Percentiles rank a stretch among this genome's conserved stretches.
Conservation (phyloP, 2,329 filamentous ascomycete species). For the Metarhizium guizhouense region DNA sequence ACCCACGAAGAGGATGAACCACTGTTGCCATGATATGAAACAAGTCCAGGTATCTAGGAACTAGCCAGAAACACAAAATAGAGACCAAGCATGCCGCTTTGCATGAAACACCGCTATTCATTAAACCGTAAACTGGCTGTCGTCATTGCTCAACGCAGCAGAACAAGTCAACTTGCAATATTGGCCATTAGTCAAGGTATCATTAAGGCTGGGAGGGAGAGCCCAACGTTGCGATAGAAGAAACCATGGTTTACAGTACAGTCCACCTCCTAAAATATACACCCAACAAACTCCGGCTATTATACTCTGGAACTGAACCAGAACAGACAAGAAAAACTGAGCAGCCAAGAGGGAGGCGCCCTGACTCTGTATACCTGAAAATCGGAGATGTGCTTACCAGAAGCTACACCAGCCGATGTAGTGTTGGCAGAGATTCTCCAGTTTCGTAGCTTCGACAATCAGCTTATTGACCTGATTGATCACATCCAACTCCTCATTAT, state of each 20-base stretch:
- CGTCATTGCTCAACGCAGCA: not conserved
- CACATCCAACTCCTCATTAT: conserved; percentile 73
- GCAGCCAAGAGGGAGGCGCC: not conserved
- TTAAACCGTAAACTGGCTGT: not conserved
- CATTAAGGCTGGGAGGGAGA: not conserved
- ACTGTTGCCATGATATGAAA: conserved; percentile 1
- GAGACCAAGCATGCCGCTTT: not conserved
- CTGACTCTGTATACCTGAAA: not conserved
- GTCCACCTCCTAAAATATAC: not conserved
- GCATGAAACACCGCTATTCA: not conserved
- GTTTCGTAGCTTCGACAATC: conserved; percentile 87
- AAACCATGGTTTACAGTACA: not conserved
- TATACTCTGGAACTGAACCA: not conserved
- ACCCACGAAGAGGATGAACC: conserved; percentile 4
- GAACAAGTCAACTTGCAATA: not conserved
- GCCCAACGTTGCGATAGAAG: not conserved
- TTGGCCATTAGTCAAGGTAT: conserved; percentile 1
- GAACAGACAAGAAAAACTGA: not conserved
- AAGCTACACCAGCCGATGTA: conserved; percentile 99
- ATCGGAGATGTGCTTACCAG: conserved; percentile 50
- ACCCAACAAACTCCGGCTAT: conserved; percentile 2
- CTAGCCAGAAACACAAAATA: not conserved
- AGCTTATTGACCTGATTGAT: conserved; percentile 89
- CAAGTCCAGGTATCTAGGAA: not conserved
- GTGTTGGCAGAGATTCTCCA: conserved; percentile 97